These are phyloP conservation scores for Solanum hybrid DNA, from an alignment of 305 asterid species.

Conservation along the genomic window DNA sequence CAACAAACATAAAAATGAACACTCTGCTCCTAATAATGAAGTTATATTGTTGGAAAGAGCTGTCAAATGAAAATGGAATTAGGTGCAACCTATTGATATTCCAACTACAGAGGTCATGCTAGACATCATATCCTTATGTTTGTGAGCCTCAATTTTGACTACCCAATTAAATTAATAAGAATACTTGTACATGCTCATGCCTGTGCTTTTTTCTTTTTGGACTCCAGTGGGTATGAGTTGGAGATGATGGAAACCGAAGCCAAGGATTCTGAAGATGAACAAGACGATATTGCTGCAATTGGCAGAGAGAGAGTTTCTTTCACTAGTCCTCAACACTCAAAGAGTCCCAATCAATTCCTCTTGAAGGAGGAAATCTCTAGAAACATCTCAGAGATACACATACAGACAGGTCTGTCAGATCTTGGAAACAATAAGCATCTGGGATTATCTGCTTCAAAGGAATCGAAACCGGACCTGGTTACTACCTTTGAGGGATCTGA, in stretches of 20 bases:
- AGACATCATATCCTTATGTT: background rate
- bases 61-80: background rate
- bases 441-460: constrained; percentile 26
- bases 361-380: constrained; percentile 24
- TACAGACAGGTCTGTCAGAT: constrained; percentile 21
- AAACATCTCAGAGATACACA: constrained; percentile 20
- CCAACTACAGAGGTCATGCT: background rate
- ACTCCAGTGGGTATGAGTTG: constrained; percentile 61
- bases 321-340: constrained; percentile 29
- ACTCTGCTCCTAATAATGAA: background rate
- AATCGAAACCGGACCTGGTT: constrained; percentile 3
- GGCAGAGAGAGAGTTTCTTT: constrained; percentile 23
- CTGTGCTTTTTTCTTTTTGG: background rate
- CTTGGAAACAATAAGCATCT: constrained; percentile 17
- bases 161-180: background rate
- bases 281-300: constrained; percentile 31
- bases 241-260: constrained; percentile 71
- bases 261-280: constrained; percentile 89
- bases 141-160: background rate
- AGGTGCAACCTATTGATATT: background rate
- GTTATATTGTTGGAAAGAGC: background rate
- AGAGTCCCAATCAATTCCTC: constrained; percentile 23
- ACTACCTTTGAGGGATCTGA: constrained; percentile 21
- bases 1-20: background rate
- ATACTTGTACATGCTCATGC: background rate